A percentile compares a stretch with the other conserved stretches of the same genome.
Conservation (phyloP, 768 basidiomycete species). For the Russula brevipes region DNA sequence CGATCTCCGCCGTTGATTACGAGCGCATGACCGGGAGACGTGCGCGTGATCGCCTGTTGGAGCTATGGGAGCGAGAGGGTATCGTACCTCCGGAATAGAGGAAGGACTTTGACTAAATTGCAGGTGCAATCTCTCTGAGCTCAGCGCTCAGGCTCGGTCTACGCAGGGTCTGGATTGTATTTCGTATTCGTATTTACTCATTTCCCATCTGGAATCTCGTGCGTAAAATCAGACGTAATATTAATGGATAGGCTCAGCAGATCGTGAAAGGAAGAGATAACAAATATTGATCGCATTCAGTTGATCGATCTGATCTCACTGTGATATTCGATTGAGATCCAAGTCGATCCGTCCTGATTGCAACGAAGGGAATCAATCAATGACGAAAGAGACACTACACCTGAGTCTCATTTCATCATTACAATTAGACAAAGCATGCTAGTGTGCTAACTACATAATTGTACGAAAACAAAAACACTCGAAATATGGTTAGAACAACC, state of each 20-base stretch:
- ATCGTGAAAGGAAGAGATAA: constrained; percentile 2
- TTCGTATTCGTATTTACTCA: background rate
- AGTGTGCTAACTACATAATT: constrained; percentile 12
- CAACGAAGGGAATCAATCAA: background rate
- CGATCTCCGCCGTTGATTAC: constrained; percentile 70
- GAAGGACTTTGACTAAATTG: constrained; percentile 34
- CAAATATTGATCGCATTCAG: background rate
- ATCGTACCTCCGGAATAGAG: constrained; percentile 37
- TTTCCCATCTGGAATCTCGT: too few species aligned
- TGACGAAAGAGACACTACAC: background rate
- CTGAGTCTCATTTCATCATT: background rate
- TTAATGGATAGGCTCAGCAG: background rate
- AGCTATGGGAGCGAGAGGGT: constrained; percentile 66
- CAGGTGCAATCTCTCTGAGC: constrained; percentile 57
- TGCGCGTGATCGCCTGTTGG: constrained; percentile 69
- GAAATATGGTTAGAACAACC: background rate
- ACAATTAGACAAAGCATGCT: constrained; percentile 4
- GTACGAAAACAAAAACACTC: background rate
- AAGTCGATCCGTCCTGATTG: background rate
- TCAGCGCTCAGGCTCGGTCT: too few species aligned
- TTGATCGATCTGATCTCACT: constrained; percentile 16
- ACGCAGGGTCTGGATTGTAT: too few species aligned
- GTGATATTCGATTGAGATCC: constrained; percentile 6
- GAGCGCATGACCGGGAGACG: constrained; percentile 55
- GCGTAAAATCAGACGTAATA: too few species aligned